Evolutionary conservation across 2,329 filamentous ascomycete species (phyloP), one percentile per base, ranked within the genome.

Genomic region (Cryphonectria radicalis): DNA sequence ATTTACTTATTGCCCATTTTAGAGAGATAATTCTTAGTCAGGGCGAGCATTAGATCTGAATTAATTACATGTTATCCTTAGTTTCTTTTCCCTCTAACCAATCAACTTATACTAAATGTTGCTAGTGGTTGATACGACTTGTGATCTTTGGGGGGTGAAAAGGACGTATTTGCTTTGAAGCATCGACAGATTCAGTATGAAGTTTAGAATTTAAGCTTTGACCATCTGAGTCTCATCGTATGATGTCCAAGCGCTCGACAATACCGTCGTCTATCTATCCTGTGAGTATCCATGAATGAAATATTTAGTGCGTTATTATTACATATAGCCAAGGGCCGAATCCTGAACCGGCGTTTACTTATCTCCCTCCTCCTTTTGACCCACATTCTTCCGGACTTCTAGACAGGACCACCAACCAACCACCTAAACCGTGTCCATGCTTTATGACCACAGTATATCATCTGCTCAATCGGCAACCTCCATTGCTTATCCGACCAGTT

Each of bases 341-440:
- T 62, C 40, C 55, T 40, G 40, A 66, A 25, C 28, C 55, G 66
- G 66, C 66, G 55, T 68, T 3, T 40, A 40, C 11, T 40, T 68
- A 68, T 68, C 66, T 60, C 32, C 32, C 32, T 32, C 66, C 25
- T 59, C 60, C 10, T n/a, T 43, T 43, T 4, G 40, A 50, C 66
- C 66, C 55, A 62, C 40, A 68, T n/a, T 19, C 17, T n/a, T 62
- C 25, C 28, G 28, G 17, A 17, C 28, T 59, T 57, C 25, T n/a
- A 57, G 53, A 28, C 53, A 57, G n/a, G 55, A 59, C 55, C 14
- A 50, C 22, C 22, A n/a, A 50, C 22, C 22, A n/a, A n/a, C 42
- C 22, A 50, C 10, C 5, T 17, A 17, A 43, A 11, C 42, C 42
- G 42, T 43, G 13, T 17, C 14, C 19, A 22, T 4, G 11, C n/a